phyloP scores from a whole-genome alignment of 2,329 filamentous ascomycete species.

The Alternaria gansuensis region DNA sequence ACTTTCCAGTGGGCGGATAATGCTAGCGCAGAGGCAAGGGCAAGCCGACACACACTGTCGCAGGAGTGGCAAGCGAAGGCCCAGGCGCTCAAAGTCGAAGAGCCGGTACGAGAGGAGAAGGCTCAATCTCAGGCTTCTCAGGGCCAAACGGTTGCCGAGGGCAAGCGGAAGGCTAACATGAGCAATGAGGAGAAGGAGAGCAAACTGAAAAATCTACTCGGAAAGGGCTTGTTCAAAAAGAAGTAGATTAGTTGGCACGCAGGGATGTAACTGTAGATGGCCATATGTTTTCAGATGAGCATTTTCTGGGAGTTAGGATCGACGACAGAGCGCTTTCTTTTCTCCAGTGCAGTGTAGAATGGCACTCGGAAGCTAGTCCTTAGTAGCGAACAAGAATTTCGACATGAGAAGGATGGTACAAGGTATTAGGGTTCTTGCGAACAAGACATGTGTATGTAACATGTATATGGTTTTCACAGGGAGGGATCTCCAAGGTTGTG shows the following conservation, averaged over 20 bases:
- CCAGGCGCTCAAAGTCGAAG: constrained; percentile 71
- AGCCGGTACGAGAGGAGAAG: constrained; percentile 48
- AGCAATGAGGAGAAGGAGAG: constrained; percentile 52
- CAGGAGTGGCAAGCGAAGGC: constrained; percentile 67
- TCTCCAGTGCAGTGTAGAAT: not conserved
- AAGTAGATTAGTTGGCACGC: constrained; percentile 21
- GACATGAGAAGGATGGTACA: not conserved
- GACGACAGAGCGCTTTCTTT: not conserved
- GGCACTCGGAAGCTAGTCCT: not conserved
- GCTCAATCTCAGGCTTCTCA: constrained; percentile 14
- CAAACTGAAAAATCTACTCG: constrained; percentile 52
- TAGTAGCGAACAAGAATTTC: not conserved
- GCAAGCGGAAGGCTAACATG: constrained; percentile 45
- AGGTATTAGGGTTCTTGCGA: not conserved
- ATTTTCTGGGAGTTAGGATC: constrained; percentile 11
- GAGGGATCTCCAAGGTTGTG: not conserved
- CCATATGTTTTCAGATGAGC: constrained; percentile 3
- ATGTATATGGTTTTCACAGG: not conserved
- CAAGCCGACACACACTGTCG: constrained; percentile 66
- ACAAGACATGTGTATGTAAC: not conserved
- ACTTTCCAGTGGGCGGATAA: constrained; percentile 77
- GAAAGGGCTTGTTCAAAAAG: constrained; percentile 49
- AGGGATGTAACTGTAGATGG: not conserved
- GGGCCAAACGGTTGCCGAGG: constrained; percentile 37
- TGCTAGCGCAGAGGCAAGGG: constrained; percentile 65